phyloP scores from a whole-genome alignment of 2,329 filamentous ascomycete genomes.

The Trichoderma sp. region DNA sequence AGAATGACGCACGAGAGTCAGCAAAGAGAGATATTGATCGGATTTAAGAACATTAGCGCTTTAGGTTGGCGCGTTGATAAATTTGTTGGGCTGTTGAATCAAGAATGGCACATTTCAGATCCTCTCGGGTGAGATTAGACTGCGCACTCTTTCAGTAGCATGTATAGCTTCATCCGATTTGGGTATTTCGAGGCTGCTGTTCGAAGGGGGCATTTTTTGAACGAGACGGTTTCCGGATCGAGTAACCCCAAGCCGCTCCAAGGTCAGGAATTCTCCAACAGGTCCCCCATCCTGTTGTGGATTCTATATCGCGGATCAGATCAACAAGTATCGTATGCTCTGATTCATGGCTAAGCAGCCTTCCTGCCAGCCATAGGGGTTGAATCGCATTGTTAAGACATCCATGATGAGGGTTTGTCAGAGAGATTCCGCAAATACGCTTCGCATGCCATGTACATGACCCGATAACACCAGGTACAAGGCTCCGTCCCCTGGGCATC shows the following conservation, averaged over 20 bases:
- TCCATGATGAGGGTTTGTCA: constrained; percentile 53
- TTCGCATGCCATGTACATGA: constrained; percentile 52
- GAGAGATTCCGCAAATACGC: constrained; percentile 13
- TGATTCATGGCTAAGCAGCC: constrained; percentile 49
- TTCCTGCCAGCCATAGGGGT: constrained; percentile 54
- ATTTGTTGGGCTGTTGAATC: not conserved
- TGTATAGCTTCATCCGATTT: not conserved
- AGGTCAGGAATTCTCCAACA: constrained; percentile 53
- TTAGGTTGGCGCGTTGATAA: not conserved
- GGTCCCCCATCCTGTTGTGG: constrained; percentile 51
- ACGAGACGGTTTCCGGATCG: not conserved
- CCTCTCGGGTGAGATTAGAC: not conserved
- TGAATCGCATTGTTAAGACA: constrained; percentile 57
- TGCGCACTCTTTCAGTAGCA: not conserved
- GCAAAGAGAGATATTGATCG: not conserved
- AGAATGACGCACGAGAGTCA: not conserved
- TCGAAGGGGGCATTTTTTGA: not conserved
- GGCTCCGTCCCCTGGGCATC: constrained; percentile 25
- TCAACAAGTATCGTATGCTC: constrained; percentile 41
- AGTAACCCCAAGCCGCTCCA: constrained; percentile 41
- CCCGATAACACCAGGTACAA: not conserved
- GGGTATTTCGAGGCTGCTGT: not conserved
- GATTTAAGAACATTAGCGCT: not conserved
- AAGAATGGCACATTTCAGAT: not conserved
- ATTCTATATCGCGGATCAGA: constrained; percentile 49